Evolutionary conservation across 1,284 basidiomycete species (phyloP), one percentile per base, ranked within the genome.

Genomic region (Leccinum solheimii): DNA sequence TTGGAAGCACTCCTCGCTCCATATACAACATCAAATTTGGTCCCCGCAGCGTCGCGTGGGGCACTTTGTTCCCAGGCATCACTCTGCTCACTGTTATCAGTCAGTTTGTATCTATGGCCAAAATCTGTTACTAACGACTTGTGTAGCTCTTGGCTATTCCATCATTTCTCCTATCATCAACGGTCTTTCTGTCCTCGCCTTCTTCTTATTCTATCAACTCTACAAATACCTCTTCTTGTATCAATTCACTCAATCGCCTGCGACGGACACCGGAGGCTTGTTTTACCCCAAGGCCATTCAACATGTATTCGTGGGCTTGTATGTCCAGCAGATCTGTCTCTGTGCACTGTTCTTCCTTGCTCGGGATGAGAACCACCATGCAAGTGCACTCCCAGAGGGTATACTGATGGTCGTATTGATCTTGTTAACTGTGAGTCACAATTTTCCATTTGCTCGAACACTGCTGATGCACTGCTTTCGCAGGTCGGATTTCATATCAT

Each of bases 211-310:
- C 75, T 97, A 91, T 77, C 78, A 87, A 63, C 78, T 94, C 38
- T 96, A 91, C 83, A 98, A 97, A 78, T 97, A 95, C 71, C 83
- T 92, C 27, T 95, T 93, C 82, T 79, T 91, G 54, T 95, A 88
- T 83, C 82, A 85, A 69, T 86, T 90, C 71, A 90, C 95, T 66
- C 89, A 92, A 72, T 86, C 88, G 14, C 77, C 84, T 0, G 78
- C 83, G 3, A 80, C 78, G 56, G 97, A 99, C 67, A 98, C 97
- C 0, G 96, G 95, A 30, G 97, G 97, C 0, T 76, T 93, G 55
- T 98, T 98, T 83, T 98, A 97, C 82, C 95, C 95, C 52, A 94
- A 91, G 76, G 97, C 97, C 1, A 87, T 99, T 51, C 86, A 91
- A 58, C 96, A 98, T 71, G 74, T 97, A 49, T 98, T 98, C 69